These are phyloP conservation scores for Vitis labrusca DNA, from an alignment of 164 flowering plant species.

Conservation along the genomic window DNA sequence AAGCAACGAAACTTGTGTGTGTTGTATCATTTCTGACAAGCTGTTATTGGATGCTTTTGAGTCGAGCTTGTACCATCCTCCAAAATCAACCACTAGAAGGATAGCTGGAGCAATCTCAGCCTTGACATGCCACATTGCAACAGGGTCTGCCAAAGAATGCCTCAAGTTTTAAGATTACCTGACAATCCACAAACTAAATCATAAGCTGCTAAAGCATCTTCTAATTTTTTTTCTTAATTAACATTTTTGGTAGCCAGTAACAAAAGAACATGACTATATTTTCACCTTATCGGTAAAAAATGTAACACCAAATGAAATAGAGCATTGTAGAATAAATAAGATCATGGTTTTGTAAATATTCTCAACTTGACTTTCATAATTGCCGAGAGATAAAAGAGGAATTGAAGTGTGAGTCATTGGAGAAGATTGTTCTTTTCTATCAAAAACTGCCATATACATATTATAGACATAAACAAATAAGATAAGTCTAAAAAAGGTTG, in stretches of 20 bases:
- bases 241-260: background rate
- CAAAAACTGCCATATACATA: too few species aligned
- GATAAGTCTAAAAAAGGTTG: background rate
- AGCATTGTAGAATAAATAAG: background rate
- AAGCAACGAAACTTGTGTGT: slow-evolving; percentile 84
- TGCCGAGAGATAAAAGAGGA: background rate
- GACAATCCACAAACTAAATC: slow-evolving; percentile 66
- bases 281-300: background rate
- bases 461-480: too few species aligned
- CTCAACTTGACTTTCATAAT: background rate
- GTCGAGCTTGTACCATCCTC: slow-evolving; percentile 88
- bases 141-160: slow-evolving; percentile 99
- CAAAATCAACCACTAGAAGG: slow-evolving; percentile 93
- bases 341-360: background rate
- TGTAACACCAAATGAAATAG: background rate
- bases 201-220: slow-evolving; percentile 49
- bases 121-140: slow-evolving; percentile 97
- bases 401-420: background rate
- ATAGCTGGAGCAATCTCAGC: slow-evolving; percentile 83
- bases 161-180: slow-evolving; percentile 85
- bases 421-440: too few species aligned
- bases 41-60: slow-evolving; percentile 57
- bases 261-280: background rate
- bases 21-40: slow-evolving; percentile 73
- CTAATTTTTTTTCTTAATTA: background rate